A percentile compares a stretch with the other conserved stretches of the same genome.
These are phyloP conservation scores for Erysimum pusillum DNA, from an alignment of 441 rosid genomes.

Conservation along the genomic window DNA sequence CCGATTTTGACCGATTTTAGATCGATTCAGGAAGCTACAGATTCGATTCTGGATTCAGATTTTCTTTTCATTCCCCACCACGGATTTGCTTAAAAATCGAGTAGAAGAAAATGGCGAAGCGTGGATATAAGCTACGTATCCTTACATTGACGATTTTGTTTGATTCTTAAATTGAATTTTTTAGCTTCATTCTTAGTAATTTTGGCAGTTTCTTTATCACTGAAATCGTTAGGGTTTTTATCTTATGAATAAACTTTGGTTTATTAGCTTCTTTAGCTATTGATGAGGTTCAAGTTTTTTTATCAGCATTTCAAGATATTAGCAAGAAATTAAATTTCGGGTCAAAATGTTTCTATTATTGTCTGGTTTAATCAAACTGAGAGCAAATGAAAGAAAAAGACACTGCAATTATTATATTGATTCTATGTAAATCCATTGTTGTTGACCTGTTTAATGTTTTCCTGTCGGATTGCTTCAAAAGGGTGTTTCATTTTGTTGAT, in stretches of 20 bases:
- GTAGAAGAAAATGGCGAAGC: constrained; percentile 72
- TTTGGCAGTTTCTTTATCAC: constrained; percentile 13
- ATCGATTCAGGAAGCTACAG: constrained; percentile 27
- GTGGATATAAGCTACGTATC: constrained; percentile 99
- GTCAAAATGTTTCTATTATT: constrained; percentile 13
- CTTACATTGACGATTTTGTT: constrained; percentile 44
- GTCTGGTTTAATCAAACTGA: background rate
- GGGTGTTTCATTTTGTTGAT: constrained; percentile 18
- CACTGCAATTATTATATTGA: background rate
- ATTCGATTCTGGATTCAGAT: constrained; percentile 40
- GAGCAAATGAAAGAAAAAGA: constrained; percentile 11
- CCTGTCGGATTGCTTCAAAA: constrained; percentile 9
- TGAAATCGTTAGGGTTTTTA: constrained; percentile 35
- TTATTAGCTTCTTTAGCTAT: constrained; percentile 14
- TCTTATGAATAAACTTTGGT: constrained; percentile 10
- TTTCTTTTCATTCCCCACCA: constrained; percentile 1
- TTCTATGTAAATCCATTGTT: background rate
- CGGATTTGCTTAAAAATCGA: constrained; percentile 29
- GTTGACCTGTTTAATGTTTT: constrained; percentile 24
- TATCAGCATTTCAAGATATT: constrained; percentile 9
- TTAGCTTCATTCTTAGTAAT: constrained; percentile 27
- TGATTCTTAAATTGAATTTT: constrained; percentile 16
- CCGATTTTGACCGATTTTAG: constrained; percentile 30
- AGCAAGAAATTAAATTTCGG: background rate
- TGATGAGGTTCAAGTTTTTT: background rate